phyloP scores from a whole-genome alignment of 345 rosid species.

The Eucalyptus grandis region DNA sequence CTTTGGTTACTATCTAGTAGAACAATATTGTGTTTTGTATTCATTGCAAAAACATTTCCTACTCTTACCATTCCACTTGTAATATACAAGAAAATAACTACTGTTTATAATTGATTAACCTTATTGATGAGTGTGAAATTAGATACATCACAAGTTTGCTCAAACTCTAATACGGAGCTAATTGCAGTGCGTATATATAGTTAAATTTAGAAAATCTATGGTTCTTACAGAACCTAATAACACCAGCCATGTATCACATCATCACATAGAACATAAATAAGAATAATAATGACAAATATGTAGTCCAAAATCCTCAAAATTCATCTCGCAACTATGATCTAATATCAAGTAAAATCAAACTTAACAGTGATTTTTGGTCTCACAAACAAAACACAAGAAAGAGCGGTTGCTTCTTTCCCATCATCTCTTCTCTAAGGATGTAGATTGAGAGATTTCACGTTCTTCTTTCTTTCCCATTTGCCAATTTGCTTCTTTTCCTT shows the following conservation, averaged over 20 bases:
- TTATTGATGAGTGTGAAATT: neutral
- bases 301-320: neutral
- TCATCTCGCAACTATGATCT: neutral
- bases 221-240: neutral
- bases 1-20: neutral
- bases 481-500: neutral
- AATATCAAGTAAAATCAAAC: neutral
- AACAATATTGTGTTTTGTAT: neutral
- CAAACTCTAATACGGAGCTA: neutral
- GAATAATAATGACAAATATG: neutral
- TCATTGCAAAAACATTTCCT: neutral
- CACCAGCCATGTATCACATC: neutral
- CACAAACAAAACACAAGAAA: neutral
- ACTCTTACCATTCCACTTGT: neutral
- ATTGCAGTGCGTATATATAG: neutral
- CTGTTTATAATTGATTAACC: too few relatives aligned
- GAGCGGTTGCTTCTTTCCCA: neutral
- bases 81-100: neutral
- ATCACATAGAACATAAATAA: neutral
- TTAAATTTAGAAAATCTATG: neutral
- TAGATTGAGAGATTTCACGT: neutral
- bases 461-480: neutral
- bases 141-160: neutral
- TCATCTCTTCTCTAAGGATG: neutral
- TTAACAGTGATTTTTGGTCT: neutral